Conservation (phyloP, 1,139 yeast species). For the Pichia sp. region DNA sequence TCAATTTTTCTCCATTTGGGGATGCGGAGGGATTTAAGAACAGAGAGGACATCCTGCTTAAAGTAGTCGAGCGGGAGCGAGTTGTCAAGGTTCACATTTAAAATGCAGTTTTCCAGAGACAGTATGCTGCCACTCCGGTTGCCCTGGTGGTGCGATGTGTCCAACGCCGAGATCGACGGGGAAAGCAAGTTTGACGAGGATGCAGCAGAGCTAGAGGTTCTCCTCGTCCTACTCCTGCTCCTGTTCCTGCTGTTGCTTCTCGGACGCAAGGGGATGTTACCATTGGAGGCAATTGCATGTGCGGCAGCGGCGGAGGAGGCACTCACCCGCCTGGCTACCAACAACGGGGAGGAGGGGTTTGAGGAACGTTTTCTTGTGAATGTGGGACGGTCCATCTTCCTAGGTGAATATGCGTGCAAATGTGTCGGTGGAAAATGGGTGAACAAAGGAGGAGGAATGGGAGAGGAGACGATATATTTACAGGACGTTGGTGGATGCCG, state of each 20-base stretch:
- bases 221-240: slow-evolving; percentile 8
- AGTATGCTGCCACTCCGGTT: background rate
- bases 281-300: background rate
- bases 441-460: too few species aligned
- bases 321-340: slow-evolving; percentile 1
- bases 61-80: slow-evolving; percentile 78
- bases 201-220: background rate
- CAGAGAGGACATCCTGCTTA: slow-evolving; percentile 71
- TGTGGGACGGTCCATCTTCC: slow-evolving; percentile 14
- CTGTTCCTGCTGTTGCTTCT: slow-evolving; percentile 5
- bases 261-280: background rate
- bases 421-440: too few species aligned
- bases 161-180: background rate
- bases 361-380: slow-evolving; percentile 6
- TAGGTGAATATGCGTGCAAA: too few species aligned
- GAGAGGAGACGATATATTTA: too few species aligned
- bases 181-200: background rate
- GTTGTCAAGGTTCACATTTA: slow-evolving; percentile 54
- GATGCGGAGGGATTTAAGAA: slow-evolving; percentile 60
- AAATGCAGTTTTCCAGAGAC: slow-evolving; percentile 5
- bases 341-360: slow-evolving; percentile 7
- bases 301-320: background rate
- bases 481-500: too few species aligned
- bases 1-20: slow-evolving; percentile 60
- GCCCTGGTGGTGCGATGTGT: background rate